Evolutionary conservation across 805 yeast species (phyloP), one percentile per base, ranked within the genome.

Genomic region (Candida rishiriensis): DNA sequence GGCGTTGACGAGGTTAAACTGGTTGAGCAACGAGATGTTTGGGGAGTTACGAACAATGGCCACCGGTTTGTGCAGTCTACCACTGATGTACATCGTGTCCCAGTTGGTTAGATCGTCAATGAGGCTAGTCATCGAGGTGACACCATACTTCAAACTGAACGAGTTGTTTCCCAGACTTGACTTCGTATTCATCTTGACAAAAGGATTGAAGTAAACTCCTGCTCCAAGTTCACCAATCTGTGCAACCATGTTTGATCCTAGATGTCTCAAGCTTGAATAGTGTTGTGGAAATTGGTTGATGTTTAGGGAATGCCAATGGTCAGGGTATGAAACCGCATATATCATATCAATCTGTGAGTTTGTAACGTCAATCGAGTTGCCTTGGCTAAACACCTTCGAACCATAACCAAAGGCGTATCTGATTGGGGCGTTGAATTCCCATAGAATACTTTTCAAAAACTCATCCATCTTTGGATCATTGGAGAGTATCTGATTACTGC

Each of bases 141-240:
- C 83, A 12, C 99, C 99, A 59, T 93, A 93, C 60, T 93, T 93
- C 37, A 91, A 78, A 43, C 61, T 58, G 14, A 55, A 43, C 10
- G 34, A 29, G 12, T 50, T 39, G 13, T 43, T 42, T 32, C 70
- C 64, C 10, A 80, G 78, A 21, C 26, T 21, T 21, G 26, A 21
- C 12, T 49, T 33, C 14, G 48, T 35, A 42, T 75, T 71, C 42
- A 89, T 71, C 37, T 76, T 72, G 7, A 87, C 88, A 63, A 76
- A 93, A 3, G 99, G 98, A 59, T 93, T 93, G 71, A 88, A 93
- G 63, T 91, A 93, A 3, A 91, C 85, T 8, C 97, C 97, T 0
- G 96, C 93, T 1, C 96, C 97, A 15, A 76, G 51, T 31, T 78
- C 75, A 59, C 84, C 89, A 14, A 85, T 75, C 46, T 62, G 65